Conservation (phyloP, 148 eudicot species). For the Arbutus unedo region DNA sequence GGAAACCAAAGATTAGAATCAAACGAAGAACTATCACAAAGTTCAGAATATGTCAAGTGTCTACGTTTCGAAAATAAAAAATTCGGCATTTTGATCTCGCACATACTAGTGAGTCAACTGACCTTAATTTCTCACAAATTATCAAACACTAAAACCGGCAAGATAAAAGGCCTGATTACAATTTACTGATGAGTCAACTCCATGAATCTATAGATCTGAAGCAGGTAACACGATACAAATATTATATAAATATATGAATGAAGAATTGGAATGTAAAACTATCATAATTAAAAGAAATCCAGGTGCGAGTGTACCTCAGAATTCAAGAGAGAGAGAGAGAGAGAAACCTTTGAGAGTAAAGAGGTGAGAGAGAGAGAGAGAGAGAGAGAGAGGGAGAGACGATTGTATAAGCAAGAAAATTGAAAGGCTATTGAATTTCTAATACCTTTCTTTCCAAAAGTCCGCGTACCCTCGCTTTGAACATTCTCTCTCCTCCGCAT, state of each 20-base stretch:
- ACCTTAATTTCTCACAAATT: not conserved
- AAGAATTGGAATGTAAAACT: not conserved
- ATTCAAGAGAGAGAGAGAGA: not conserved
- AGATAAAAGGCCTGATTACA: not conserved
- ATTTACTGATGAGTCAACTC: not conserved
- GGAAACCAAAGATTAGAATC: not conserved
- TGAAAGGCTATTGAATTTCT: too few species aligned
- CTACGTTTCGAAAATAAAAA: not conserved
- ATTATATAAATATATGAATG: too few species aligned
- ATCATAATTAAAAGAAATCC: not conserved
- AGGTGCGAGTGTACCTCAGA: constrained; percentile 6
- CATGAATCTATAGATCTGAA: not conserved
- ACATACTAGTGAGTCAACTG: not conserved
- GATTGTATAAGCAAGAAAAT: too few species aligned
- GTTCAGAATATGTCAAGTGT: not conserved
- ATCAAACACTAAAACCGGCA: constrained; percentile 1
- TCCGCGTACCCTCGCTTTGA: not conserved
- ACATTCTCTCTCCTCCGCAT: too few species aligned
- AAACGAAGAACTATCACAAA: not conserved
- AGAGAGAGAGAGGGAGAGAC: too few species aligned
- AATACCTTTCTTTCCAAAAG: not conserved
- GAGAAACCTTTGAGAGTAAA: not conserved
- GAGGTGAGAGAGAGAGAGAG: constrained; percentile 7
- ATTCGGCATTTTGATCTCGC: not conserved
- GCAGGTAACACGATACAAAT: not conserved